Evolutionary conservation across 2,329 filamentous ascomycete species (phyloP).

Genomic region (Fusarium euwallaceae): DNA sequence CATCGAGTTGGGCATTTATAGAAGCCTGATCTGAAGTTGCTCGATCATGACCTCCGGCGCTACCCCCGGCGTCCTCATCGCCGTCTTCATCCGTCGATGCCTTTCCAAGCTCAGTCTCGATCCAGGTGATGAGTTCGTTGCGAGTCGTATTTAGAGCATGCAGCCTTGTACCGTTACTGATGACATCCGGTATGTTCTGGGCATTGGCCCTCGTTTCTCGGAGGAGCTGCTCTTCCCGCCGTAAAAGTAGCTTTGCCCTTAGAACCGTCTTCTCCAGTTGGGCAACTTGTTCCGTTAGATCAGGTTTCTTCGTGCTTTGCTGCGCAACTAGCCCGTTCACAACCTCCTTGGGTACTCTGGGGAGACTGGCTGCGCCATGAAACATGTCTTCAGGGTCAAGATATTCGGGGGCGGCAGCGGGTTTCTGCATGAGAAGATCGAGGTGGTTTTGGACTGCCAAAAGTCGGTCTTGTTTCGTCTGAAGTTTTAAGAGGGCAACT

Average conservation of each 20-base stretch:
- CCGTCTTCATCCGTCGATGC: conserved; percentile 57
- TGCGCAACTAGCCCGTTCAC: conserved; percentile 64
- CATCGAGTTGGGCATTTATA: conserved; percentile 57
- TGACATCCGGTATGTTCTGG: conserved; percentile 52
- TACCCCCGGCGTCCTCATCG: conserved; percentile 41
- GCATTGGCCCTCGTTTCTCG: conserved; percentile 59
- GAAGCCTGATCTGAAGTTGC: conserved; percentile 40
- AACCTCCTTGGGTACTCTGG: conserved; percentile 65
- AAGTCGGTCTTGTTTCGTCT: conserved; percentile 65
- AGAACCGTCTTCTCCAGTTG: conserved; percentile 71
- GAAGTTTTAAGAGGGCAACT: conserved; percentile 64
- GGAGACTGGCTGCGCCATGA: conserved; percentile 57
- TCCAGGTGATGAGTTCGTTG: conserved; percentile 74
- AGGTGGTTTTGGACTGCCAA: conserved; percentile 65
- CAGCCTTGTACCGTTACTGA: conserved; percentile 59
- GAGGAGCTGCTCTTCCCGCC: conserved; percentile 68
- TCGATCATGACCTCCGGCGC: conserved; percentile 39
- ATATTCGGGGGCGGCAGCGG: conserved; percentile 64
- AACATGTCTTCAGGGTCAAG: conserved; percentile 65
- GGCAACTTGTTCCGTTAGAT: conserved; percentile 62
- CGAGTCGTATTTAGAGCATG: conserved; percentile 69
- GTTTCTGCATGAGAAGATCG: conserved; percentile 64
- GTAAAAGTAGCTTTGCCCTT: conserved; percentile 68
- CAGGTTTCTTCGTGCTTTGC: conserved; percentile 52
- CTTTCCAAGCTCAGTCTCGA: conserved; percentile 71